phyloP scores from a whole-genome alignment of 1,139 yeast genomes.

The Hanseniaspora gamundiae region DNA sequence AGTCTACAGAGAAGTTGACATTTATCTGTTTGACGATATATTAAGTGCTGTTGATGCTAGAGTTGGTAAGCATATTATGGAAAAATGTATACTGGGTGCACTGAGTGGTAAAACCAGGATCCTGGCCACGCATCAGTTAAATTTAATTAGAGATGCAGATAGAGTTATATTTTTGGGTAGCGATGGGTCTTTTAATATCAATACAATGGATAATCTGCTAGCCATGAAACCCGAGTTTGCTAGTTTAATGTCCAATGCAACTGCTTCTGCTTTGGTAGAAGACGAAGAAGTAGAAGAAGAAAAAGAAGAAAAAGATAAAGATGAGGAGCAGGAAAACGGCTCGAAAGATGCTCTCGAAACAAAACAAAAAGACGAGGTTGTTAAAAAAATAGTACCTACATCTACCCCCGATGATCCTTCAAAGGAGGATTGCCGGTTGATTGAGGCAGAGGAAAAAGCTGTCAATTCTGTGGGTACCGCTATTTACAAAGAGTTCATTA shows the following conservation, averaged over 20 bases:
- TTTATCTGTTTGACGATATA: slow-evolving; percentile 71
- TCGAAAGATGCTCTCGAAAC: neutral
- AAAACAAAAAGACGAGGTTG: neutral
- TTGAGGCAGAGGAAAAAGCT: slow-evolving; percentile 37
- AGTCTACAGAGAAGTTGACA: slow-evolving; percentile 54
- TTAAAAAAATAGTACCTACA: neutral
- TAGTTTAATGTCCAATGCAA: slow-evolving; percentile 26
- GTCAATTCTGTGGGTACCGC: slow-evolving; percentile 34
- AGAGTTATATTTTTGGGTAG: slow-evolving; percentile 55
- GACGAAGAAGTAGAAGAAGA: slow-evolving; percentile 4
- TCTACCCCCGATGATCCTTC: neutral
- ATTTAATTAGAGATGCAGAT: slow-evolving; percentile 57
- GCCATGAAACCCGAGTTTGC: slow-evolving; percentile 17
- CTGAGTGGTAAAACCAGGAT: slow-evolving; percentile 53
- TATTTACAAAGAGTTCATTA: slow-evolving; percentile 41
- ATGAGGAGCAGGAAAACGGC: slow-evolving; percentile 4
- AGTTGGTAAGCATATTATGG: slow-evolving; percentile 75
- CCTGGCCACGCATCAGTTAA: slow-evolving; percentile 75
- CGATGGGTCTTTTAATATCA: slow-evolving; percentile 52
- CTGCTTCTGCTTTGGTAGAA: no score
- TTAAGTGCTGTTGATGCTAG: slow-evolving; percentile 87
- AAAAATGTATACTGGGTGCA: slow-evolving; percentile 52
- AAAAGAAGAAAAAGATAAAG: neutral
- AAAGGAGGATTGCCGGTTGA: slow-evolving; percentile 25
- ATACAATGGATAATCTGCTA: slow-evolving; percentile 38